Conservation (phyloP, 75 land plant species). For the Selaginella tamariscina region DNA sequence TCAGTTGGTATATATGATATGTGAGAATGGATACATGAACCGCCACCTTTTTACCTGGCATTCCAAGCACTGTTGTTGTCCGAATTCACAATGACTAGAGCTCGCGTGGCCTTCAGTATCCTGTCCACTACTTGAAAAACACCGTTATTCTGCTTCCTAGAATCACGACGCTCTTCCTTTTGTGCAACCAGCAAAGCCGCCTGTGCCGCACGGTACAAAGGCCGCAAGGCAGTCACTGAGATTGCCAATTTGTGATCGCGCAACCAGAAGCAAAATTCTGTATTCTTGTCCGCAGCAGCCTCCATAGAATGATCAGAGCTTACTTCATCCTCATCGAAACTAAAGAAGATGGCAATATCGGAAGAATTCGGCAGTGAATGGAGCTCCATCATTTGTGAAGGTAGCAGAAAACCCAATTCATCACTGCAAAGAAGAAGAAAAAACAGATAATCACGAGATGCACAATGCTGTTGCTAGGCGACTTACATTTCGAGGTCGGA, state of each 20-base stretch:
- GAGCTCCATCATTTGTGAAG: conserved; percentile 32
- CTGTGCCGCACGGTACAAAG: conserved; percentile 35
- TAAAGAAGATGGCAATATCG: neutral
- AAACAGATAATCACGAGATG: no score
- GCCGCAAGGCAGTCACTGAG: conserved; percentile 22
- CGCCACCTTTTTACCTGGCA: conserved; percentile 20
- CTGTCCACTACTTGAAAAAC: conserved; percentile 10
- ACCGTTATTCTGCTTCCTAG: conserved; percentile 13
- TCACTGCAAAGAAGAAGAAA: conserved; percentile 24
- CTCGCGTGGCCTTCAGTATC: conserved; percentile 40
- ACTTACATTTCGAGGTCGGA: neutral
- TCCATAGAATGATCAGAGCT: neutral
- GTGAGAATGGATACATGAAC: neutral
- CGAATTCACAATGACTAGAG: conserved; percentile 30
- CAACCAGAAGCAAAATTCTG: conserved; percentile 27
- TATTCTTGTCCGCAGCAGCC: neutral
- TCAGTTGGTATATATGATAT: no score
- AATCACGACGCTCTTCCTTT: conserved; percentile 14
- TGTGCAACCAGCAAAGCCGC: conserved; percentile 28
- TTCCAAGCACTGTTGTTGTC: conserved; percentile 48
- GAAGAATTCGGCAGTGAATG: conserved; percentile 6
- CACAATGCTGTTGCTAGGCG: no score
- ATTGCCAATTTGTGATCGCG: conserved; percentile 39
- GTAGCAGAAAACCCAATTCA: conserved; percentile 45
- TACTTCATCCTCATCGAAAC: neutral